These are phyloP conservation scores for Alternaria gansuensis DNA, from an alignment of 2,329 filamentous ascomycete species.

Conservation along the genomic window DNA sequence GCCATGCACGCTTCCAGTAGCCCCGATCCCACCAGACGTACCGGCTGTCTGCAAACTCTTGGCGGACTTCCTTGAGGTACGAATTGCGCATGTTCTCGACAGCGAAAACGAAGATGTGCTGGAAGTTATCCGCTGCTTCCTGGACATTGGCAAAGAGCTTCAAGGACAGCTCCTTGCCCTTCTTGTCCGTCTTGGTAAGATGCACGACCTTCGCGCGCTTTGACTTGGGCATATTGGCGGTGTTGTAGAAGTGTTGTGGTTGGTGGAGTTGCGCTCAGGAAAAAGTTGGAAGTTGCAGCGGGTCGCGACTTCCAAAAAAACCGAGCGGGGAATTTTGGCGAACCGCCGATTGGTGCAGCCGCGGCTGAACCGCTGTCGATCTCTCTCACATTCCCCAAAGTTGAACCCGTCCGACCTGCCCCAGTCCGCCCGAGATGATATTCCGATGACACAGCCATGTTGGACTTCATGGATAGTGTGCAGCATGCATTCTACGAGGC, in stretches of 20 bases:
- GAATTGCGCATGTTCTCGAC: slow-evolving; percentile 99
- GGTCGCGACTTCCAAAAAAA: slow-evolving; percentile 33
- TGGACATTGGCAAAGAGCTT: slow-evolving; percentile 89
- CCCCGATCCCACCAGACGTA: slow-evolving; percentile 56
- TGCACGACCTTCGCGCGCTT: slow-evolving; percentile 90
- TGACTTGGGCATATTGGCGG: slow-evolving; percentile 85
- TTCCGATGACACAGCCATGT: slow-evolving; percentile 66
- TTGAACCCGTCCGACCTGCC: slow-evolving; percentile 12
- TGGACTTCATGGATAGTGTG: slow-evolving; percentile 97
- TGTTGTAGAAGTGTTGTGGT: slow-evolving; percentile 27
- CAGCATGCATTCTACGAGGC: slow-evolving; percentile 88
- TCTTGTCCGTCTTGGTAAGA: slow-evolving; percentile 91
- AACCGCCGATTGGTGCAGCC: slow-evolving; percentile 42
- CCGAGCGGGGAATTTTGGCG: slow-evolving; percentile 48
- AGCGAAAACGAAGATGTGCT: slow-evolving; percentile 90
- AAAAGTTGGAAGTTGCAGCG: slow-evolving; percentile 38
- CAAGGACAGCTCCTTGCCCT: slow-evolving; percentile 88
- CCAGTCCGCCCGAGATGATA: slow-evolving; percentile 33
- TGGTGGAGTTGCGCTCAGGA: slow-evolving; percentile 20
- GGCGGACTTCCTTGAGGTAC: slow-evolving; percentile 88
- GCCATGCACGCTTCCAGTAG: background rate
- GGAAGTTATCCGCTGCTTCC: slow-evolving; percentile 82
- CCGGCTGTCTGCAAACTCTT: slow-evolving; percentile 85
- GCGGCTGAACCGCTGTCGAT: slow-evolving; percentile 31
- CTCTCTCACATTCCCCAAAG: slow-evolving; percentile 15